phyloP scores from a whole-genome alignment of 768 basidiomycete species.

The Piloderma croceum region DNA sequence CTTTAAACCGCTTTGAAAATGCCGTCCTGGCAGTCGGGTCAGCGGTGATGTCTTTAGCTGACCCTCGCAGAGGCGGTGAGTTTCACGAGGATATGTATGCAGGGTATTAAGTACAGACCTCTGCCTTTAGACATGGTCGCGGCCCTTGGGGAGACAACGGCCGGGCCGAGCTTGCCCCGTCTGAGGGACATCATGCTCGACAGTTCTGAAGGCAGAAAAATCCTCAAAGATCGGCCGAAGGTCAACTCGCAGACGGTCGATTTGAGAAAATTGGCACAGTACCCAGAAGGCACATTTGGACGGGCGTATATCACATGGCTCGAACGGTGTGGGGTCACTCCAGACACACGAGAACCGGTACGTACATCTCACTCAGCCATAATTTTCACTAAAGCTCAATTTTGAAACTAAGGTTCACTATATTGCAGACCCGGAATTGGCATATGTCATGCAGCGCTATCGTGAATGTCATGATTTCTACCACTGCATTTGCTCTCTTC shows the following conservation, averaged over 20 bases:
- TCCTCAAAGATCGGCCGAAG: conserved; percentile 79
- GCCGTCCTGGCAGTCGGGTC: conserved; percentile 82
- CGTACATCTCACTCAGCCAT: conserved; percentile 19
- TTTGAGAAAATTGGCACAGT: conserved; percentile 55
- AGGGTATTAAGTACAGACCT: neutral
- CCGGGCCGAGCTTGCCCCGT: conserved; percentile 68
- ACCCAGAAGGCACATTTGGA: conserved; percentile 81
- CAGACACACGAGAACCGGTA: conserved; percentile 90
- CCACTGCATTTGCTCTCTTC: conserved; percentile 84
- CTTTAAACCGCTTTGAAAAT: conserved; percentile 77
- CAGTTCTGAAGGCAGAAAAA: conserved; percentile 74
- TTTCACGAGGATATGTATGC: conserved; percentile 3
- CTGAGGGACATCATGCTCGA: conserved; percentile 74
- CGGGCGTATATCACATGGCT: conserved; percentile 87
- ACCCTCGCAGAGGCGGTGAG: conserved; percentile 84
- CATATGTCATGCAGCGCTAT: conserved; percentile 97
- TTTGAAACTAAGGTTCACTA: conserved; percentile 87
- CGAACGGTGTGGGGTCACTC: conserved; percentile 79
- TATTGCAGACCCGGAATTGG: conserved; percentile 89
- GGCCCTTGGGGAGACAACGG: conserved; percentile 88
- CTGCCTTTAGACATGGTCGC: conserved; percentile 80
- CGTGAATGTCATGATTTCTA: conserved; percentile 98
- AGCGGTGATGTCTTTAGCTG: conserved; percentile 71
- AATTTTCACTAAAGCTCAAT: no score
- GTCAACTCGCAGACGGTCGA: conserved; percentile 74